A percentile compares a stretch with the other conserved stretches of the same genome.
Conservation (phyloP, 2,329 filamentous ascomycete species). For the Diaporthe sp. region DNA sequence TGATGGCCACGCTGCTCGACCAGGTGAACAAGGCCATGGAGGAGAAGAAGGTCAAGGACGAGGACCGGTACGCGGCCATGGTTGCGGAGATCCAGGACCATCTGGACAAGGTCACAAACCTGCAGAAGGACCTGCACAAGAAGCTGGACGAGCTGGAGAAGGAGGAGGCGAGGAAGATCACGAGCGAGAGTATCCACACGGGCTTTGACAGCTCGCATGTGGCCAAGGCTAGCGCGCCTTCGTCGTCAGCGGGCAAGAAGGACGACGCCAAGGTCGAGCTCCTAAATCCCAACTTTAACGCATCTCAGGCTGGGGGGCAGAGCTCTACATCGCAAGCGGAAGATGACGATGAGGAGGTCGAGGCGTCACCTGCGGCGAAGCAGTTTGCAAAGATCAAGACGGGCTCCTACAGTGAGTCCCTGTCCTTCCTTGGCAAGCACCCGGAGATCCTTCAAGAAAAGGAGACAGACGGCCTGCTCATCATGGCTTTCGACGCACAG, state of each 20-base stretch:
- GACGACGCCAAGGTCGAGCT: conserved; percentile 74
- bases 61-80: conserved; percentile 80
- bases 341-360: conserved; percentile 79
- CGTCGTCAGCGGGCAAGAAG: conserved; percentile 57
- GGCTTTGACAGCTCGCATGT: conserved; percentile 93
- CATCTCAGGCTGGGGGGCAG: conserved; percentile 45
- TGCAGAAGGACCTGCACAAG: conserved; percentile 80
- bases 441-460: conserved; percentile 84
- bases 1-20: conserved; percentile 97
- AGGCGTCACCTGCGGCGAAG: conserved; percentile 82
- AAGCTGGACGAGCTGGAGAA: conserved; percentile 87
- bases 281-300: conserved; percentile 74
- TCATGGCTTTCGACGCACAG: conserved; percentile 91
- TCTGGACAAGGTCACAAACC: conserved; percentile 78
- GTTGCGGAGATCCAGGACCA: conserved; percentile 83
- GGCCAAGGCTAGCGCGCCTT: conserved; percentile 64
- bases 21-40: conserved; percentile 89
- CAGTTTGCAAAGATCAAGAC: conserved; percentile 84
- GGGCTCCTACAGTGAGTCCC: conserved; percentile 78
- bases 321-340: conserved; percentile 42
- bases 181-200: conserved; percentile 87
- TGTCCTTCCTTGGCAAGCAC: conserved; percentile 83
- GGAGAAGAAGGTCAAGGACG: conserved; percentile 75
- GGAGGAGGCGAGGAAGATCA: conserved; percentile 90
- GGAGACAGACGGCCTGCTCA: conserved; percentile 90